A percentile compares a stretch with the other conserved stretches of the same genome.
These are phyloP conservation scores for Pythium graminicola DNA, from an alignment of 352 stramenopile species.

Conservation along the genomic window DNA sequence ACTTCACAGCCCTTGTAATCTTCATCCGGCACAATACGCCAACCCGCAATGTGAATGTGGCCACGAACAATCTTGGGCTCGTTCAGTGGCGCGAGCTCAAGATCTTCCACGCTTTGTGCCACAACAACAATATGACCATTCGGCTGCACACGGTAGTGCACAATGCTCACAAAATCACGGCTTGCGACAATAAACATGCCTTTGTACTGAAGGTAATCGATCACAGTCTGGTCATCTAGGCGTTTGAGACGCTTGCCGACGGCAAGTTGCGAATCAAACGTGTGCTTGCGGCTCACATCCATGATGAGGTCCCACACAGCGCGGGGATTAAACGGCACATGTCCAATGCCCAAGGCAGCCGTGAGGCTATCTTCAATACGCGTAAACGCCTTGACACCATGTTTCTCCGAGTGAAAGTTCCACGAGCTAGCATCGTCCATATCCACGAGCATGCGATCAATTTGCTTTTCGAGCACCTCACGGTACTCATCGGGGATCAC, in stretches of 20 bases:
- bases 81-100: slow-evolving; percentile 45
- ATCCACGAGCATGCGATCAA: slow-evolving; percentile 48
- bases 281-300: slow-evolving; percentile 36
- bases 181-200: slow-evolving; percentile 61
- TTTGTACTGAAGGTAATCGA: slow-evolving; percentile 73
- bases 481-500: slow-evolving; percentile 42
- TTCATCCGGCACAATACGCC: slow-evolving; percentile 53
- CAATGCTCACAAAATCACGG: slow-evolving; percentile 62
- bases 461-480: slow-evolving; percentile 43
- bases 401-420: slow-evolving; percentile 61
- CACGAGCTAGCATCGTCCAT: slow-evolving; percentile 47
- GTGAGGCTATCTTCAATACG: slow-evolving; percentile 60
- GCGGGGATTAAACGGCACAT: slow-evolving; percentile 45
- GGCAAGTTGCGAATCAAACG: slow-evolving; percentile 51
- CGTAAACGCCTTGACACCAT: slow-evolving; percentile 57
- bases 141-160: slow-evolving; percentile 58
- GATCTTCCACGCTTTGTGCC: slow-evolving; percentile 48
- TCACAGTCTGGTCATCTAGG: slow-evolving; percentile 55
- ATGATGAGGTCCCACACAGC: slow-evolving; percentile 47
- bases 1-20: slow-evolving; percentile 48
- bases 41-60: slow-evolving; percentile 57
- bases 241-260: slow-evolving; percentile 32
- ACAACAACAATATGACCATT: slow-evolving; percentile 58
- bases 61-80: slow-evolving; percentile 64
- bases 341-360: slow-evolving; percentile 43